Conservation (phyloP, 352 stramenopile species). For the Phytophthora sojae region DNA sequence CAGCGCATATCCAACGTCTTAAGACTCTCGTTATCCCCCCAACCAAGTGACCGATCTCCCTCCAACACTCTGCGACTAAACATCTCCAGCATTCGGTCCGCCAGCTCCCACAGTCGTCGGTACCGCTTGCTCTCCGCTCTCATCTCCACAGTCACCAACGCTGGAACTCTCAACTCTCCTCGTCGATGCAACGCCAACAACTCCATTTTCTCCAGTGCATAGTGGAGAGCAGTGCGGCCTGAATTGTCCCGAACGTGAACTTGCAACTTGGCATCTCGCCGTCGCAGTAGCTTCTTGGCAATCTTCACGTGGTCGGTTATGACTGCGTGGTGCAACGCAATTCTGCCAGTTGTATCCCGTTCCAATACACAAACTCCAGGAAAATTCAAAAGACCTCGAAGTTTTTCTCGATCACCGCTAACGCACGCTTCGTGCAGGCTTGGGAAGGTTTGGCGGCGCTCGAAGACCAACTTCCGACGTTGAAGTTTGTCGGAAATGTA, state of each 20-base stretch:
- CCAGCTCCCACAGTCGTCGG: conserved; percentile 43
- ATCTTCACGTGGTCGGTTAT: conserved; percentile 47
- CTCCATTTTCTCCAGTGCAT: conserved; percentile 55
- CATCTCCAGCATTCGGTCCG: conserved; percentile 44
- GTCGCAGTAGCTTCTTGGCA: conserved; percentile 41
- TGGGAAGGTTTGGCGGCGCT: conserved; percentile 43
- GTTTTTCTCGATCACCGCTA: conserved; percentile 23
- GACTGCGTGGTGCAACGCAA: conserved; percentile 62
- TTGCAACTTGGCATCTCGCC: conserved; percentile 51
- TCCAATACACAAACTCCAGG: conserved; percentile 34
- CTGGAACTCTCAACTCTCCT: not conserved
- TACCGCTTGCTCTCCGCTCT: conserved; percentile 34
- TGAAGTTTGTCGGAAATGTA: conserved; percentile 14
- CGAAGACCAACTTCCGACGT: conserved; percentile 41
- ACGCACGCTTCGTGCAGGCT: conserved; percentile 44
- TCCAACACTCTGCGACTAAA: conserved; percentile 16
- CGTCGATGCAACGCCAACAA: conserved; percentile 20
- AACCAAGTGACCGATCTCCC: not conserved
- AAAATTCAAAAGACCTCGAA: conserved; percentile 28
- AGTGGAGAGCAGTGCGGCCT: conserved; percentile 49
- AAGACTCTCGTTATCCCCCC: conserved; percentile 13
- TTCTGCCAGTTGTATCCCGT: conserved; percentile 48
- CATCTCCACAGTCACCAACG: conserved; percentile 14
- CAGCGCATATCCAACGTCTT: conserved; percentile 42
- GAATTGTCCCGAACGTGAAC: conserved; percentile 49